A percentile compares a stretch with the other conserved stretches of the same genome.
Conservation (phyloP, 148 eudicot genomes). For the Chenopodium berlandieri region DNA sequence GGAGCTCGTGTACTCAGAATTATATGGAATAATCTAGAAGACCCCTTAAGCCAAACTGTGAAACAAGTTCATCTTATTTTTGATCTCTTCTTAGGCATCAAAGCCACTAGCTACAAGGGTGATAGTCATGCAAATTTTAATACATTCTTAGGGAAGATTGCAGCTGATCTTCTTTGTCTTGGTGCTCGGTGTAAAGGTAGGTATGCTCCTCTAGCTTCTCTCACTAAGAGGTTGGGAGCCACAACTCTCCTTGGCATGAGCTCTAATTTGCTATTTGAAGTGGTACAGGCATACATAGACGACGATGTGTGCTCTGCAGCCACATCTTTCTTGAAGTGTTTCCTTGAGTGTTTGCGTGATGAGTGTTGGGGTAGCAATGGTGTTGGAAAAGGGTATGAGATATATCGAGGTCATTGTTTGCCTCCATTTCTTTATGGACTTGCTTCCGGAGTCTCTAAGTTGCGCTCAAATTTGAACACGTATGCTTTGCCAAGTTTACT, state of each 20-base stretch:
- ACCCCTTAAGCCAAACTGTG: constrained; percentile 93
- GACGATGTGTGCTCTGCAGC: constrained; percentile 97
- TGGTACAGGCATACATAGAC: constrained; percentile 66
- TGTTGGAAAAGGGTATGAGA: constrained; percentile 65
- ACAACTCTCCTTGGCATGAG: constrained; percentile 62
- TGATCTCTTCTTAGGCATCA: constrained; percentile 86
- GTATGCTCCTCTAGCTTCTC: constrained; percentile 86
- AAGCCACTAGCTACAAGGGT: constrained; percentile 49
- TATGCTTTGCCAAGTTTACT: constrained; percentile 85
- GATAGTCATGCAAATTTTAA: constrained; percentile 47
- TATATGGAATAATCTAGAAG: constrained; percentile 96
- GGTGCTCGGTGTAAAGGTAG: constrained; percentile 97
- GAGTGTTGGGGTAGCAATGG: constrained; percentile 90
- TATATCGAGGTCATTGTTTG: constrained; percentile 73
- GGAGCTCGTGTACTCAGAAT: constrained; percentile 61
- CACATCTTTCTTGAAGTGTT: constrained; percentile 87
- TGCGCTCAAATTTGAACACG: constrained; percentile 86
- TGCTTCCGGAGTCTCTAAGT: constrained; percentile 77
- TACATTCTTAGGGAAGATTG: constrained; percentile 52
- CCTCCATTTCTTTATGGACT: constrained; percentile 76
- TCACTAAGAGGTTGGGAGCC: constrained; percentile 86
- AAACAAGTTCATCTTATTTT: constrained; percentile 95
- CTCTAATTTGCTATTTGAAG: constrained; percentile 62
- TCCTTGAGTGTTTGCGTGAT: constrained; percentile 86
- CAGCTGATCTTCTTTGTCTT: constrained; percentile 66